Conservation (phyloP, 805 yeast genomes). For the Metschnikowia cerradonensis region DNA sequence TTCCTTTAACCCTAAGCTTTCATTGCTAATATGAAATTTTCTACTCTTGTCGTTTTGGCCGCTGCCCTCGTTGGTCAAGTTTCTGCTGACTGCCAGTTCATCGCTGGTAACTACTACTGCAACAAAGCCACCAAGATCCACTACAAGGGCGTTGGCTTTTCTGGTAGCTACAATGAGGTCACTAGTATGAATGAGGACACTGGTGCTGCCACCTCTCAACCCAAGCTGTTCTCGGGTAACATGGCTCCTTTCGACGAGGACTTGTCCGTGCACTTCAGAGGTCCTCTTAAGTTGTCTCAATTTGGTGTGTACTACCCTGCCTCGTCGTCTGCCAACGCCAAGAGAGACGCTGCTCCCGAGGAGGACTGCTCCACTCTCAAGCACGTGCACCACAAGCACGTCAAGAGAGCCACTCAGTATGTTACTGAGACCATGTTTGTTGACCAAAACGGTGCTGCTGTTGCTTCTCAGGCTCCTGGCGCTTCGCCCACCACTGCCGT, state of each 20-base stretch:
- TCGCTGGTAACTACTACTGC: slow-evolving; percentile 83
- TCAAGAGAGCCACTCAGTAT: slow-evolving; percentile 59
- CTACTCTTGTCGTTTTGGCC: slow-evolving; percentile 17
- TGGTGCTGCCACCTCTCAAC: slow-evolving; percentile 65
- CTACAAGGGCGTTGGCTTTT: slow-evolving; percentile 72
- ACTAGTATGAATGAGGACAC: slow-evolving; percentile 68
- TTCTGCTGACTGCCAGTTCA: slow-evolving; percentile 42
- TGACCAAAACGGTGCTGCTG: slow-evolving; percentile 51
- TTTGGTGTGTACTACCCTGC: slow-evolving; percentile 87
- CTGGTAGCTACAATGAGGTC: slow-evolving; percentile 80
- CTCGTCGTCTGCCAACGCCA: slow-evolving; percentile 34
- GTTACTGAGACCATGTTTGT: slow-evolving; percentile 79
- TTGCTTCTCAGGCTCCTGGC: slow-evolving; percentile 15
- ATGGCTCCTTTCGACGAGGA: slow-evolving; percentile 84
- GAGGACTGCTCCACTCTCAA: slow-evolving; percentile 45
- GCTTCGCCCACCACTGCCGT: slow-evolving; percentile 6
- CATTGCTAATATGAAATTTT: slow-evolving; percentile 13
- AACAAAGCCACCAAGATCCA: slow-evolving; percentile 59
- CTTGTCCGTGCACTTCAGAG: slow-evolving; percentile 84
- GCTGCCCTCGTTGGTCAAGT: slow-evolving; percentile 14
- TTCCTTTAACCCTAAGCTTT: slow-evolving; percentile 9
- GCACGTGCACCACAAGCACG: slow-evolving; percentile 44
- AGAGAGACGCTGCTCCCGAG: slow-evolving; percentile 35
- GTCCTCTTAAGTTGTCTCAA: slow-evolving; percentile 74
- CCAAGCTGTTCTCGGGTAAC: slow-evolving; percentile 61